Evolutionary conservation across 768 basidiomycete genomes (phyloP), one percentile per base, ranked within the genome.

Genomic region (Mycena galericulata): DNA sequence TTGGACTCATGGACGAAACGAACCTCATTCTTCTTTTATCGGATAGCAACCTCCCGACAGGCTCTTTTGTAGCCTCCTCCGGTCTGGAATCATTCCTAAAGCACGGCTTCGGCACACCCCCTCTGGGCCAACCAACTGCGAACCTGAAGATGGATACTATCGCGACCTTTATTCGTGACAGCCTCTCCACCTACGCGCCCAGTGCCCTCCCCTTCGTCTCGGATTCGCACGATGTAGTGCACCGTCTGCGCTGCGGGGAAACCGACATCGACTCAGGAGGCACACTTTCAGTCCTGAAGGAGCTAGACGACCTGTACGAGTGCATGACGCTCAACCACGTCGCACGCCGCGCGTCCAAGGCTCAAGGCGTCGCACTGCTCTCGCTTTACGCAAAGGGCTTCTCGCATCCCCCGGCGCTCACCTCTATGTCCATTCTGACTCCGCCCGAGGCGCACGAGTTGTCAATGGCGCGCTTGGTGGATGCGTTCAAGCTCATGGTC

Each of bases 31-130:
- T 96, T 41, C 85, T 97, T 38, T 87, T 97, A 46, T 87, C 94
- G 0, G 96, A 97, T 82, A 93, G 94, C 68, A 98, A 97, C 79
- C 89, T 99, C 4, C 98, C 98, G 2, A 99, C 97, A 0, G 98
- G 98, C 38, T 92, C 97, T 1, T 99, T 99, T 78, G 94, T 98
- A 65, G 94, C 97, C 0, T 98, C 96, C 1, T 88, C 94, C 3
- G 97, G 97, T 2, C 86, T 99, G 67, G 97, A 99, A 75, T 95
- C 96, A 6, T 96, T 90, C 76, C 80, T 89, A 43, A 91, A 92
- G 29, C 98, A 99, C 77, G 98, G 96, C 0, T 93, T 97, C 75
- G 69, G 83, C 18, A 75, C 85, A 1, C 24, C 60, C 3, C 46
- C 65, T 2, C 34, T 41, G 14, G 56, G 69, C 6, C 64, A 70